Conservation (phyloP, 441 rosid species). For the Adansonia madagascariensis region DNA sequence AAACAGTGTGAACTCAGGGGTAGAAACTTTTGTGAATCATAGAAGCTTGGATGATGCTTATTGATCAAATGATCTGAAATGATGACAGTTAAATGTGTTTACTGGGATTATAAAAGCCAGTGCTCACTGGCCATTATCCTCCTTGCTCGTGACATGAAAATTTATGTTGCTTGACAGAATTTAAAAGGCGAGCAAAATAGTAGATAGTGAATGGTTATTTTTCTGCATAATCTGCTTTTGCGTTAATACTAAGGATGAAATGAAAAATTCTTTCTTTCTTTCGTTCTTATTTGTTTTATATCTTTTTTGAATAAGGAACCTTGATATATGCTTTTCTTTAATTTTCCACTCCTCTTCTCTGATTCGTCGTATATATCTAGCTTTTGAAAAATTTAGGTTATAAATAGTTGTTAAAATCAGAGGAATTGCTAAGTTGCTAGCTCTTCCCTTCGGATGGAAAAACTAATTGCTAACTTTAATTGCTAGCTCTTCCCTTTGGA, state of each 20-base stretch:
- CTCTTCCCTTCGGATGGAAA: too few relatives aligned
- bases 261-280: not conserved
- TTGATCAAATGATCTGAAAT: not conserved
- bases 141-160: not conserved
- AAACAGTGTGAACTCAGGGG: not conserved
- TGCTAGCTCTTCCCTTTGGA: too few relatives aligned
- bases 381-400: not conserved
- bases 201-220: not conserved
- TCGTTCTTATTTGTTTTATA: not conserved
- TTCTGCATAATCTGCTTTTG: conserved; percentile 12
- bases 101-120: not conserved
- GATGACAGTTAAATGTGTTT: not conserved
- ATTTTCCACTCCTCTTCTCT: not conserved
- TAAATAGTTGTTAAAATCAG: not conserved
- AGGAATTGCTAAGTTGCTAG: too few relatives aligned
- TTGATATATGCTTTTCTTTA: not conserved
- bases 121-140: not conserved
- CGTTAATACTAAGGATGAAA: not conserved
- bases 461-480: too few relatives aligned
- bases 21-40: conserved; percentile 22
- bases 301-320: not conserved
- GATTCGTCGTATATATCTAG: not conserved
- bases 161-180: not conserved
- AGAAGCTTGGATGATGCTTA: not conserved
- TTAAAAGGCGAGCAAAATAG: not conserved